A percentile compares a stretch with the other conserved stretches of the same genome.
Evolutionary conservation across 1,284 basidiomycete species (phyloP).

Genomic region (Bjerkandera adusta): DNA sequence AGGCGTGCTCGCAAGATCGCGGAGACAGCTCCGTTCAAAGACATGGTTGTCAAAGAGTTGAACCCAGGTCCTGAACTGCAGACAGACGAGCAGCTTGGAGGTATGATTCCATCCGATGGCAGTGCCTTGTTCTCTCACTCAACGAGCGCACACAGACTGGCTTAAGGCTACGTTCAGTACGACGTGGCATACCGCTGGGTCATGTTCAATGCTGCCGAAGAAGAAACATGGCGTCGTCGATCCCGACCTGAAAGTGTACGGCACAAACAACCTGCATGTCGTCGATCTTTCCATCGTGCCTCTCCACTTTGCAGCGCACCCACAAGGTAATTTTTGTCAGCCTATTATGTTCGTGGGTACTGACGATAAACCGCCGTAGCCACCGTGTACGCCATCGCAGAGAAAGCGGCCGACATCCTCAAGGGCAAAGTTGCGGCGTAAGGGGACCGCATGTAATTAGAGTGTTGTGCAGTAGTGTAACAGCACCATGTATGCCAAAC

Average conservation of each 20-base stretch:
- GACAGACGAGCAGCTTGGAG: slow-evolving; percentile 19
- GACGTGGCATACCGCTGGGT: slow-evolving; percentile 29
- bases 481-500: too few relatives aligned
- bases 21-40: slow-evolving; percentile 13
- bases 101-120: slow-evolving; percentile 16
- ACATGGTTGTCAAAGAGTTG: slow-evolving; percentile 28
- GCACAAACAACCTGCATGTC: slow-evolving; percentile 36
- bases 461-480: too few relatives aligned
- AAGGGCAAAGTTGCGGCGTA: slow-evolving; percentile 22
- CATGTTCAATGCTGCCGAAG: slow-evolving; percentile 31
- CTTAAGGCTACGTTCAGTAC: slow-evolving; percentile 25
- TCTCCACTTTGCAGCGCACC: slow-evolving; percentile 28
- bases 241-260: slow-evolving; percentile 31
- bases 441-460: too few relatives aligned
- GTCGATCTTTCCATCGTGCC: slow-evolving; percentile 33
- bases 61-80: slow-evolving; percentile 36
- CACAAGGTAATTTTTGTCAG: slow-evolving; percentile 23
- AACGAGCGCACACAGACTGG: slow-evolving; percentile 19
- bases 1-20: slow-evolving; percentile 13
- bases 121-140: neutral
- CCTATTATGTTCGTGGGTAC: slow-evolving; percentile 3
- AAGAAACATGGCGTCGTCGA: slow-evolving; percentile 29
- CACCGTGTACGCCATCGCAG: slow-evolving; percentile 29
- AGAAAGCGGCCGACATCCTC: slow-evolving; percentile 34
- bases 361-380: slow-evolving; percentile 19